Conservation (phyloP, 2,329 filamentous ascomycete species). For the Alternaria brassicicola region DNA sequence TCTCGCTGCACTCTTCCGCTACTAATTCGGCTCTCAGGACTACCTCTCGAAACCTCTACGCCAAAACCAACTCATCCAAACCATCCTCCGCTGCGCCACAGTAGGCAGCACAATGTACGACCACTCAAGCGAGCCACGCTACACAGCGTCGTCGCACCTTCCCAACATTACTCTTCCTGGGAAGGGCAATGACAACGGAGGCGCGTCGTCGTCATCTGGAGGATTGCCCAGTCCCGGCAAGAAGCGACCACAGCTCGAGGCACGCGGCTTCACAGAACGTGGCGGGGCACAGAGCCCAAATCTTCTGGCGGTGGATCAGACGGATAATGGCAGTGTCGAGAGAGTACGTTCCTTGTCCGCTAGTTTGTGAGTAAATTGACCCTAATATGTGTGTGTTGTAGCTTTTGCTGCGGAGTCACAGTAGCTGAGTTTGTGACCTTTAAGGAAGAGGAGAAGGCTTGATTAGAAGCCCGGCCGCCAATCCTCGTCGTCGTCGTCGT, state of each 20-base stretch:
- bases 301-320: constrained; percentile 64
- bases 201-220: constrained; percentile 6
- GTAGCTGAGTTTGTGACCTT: constrained; percentile 48
- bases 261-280: constrained; percentile 72
- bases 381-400: constrained; percentile 27
- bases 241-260: constrained; percentile 62
- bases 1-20: not conserved
- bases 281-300: constrained; percentile 67
- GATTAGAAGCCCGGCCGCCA: constrained; percentile 12
- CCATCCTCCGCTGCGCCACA: constrained; percentile 94
- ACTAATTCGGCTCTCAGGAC: constrained; percentile 58
- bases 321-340: constrained; percentile 66
- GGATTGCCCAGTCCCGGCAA: constrained; percentile 9
- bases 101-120: constrained; percentile 83
- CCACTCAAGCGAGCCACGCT: constrained; percentile 53
- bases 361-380: constrained; percentile 25
- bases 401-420: constrained; percentile 58
- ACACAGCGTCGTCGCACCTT: constrained; percentile 12
- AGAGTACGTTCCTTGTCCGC: constrained; percentile 54
- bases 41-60: constrained; percentile 96
- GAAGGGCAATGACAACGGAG: constrained; percentile 6
- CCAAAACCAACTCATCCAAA: constrained; percentile 96
- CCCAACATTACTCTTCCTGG: constrained; percentile 9
- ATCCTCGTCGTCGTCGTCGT: not conserved
- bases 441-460: constrained; percentile 27